Evolutionary conservation across 768 basidiomycete species (phyloP).

Genomic region (Clavulina sp.): DNA sequence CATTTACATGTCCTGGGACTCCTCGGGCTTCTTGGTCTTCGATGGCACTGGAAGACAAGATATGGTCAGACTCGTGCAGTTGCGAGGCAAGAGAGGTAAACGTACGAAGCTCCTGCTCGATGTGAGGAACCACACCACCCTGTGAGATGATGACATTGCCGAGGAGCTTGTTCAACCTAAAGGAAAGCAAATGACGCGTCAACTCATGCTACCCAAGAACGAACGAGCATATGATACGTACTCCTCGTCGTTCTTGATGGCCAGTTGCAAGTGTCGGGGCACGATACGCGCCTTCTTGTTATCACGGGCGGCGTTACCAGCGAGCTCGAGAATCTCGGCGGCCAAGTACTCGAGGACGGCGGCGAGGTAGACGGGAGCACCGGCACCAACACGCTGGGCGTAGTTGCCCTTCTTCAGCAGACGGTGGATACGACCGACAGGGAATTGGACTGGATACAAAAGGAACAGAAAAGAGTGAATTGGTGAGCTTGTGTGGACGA

Average conservation of each 20-base stretch:
- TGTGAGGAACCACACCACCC: conserved; percentile 56
- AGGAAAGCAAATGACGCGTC: conserved; percentile 2
- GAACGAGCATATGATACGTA: conserved; percentile 20
- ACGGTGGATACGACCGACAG: conserved; percentile 71
- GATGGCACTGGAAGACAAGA: background rate
- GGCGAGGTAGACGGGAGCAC: conserved; percentile 65
- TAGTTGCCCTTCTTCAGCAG: conserved; percentile 58
- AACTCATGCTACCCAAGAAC: background rate
- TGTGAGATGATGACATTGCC: conserved; percentile 52
- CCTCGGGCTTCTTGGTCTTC: conserved; percentile 2
- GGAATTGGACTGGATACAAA: conserved; percentile 32
- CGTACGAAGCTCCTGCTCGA: conserved; percentile 30
- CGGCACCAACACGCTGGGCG: conserved; percentile 49
- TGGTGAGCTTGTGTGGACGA: conserved; percentile 14
- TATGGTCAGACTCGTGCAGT: background rate
- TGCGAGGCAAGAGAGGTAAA: too few relatives aligned
- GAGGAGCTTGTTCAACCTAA: conserved; percentile 38
- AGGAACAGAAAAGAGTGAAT: conserved; percentile 1
- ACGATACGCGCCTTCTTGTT: conserved; percentile 73
- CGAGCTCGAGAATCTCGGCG: conserved; percentile 74
- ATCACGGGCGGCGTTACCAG: conserved; percentile 62
- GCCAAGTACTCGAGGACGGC: conserved; percentile 77
- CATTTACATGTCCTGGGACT: too few relatives aligned
- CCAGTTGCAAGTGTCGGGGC: conserved; percentile 59
- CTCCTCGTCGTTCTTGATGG: conserved; percentile 64